These are phyloP conservation scores for Lithospermum erythrorhizon DNA, from an alignment of 257 asterid species.

Conservation along the genomic window DNA sequence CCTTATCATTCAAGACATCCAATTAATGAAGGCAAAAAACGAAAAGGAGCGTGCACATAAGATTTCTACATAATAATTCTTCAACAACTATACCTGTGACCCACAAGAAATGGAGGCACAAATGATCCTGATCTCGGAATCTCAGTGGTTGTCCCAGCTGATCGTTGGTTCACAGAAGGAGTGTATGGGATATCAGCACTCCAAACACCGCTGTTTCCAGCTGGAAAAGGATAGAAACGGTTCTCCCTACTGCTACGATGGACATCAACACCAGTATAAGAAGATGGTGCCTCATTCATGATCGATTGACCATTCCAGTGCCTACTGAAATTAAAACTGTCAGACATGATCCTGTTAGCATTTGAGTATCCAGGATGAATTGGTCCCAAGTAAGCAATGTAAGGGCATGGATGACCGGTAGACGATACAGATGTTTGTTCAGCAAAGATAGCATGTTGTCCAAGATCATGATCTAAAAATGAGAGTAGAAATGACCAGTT, in stretches of 20 bases:
- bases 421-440: slow-evolving; percentile 67
- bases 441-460: slow-evolving; percentile 55
- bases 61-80: background rate
- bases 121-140: slow-evolving; percentile 57
- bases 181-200: slow-evolving; percentile 47
- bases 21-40: slow-evolving; percentile 1
- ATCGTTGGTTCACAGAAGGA: slow-evolving; percentile 49
- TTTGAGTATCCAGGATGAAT: slow-evolving; percentile 63
- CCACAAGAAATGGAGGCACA: slow-evolving; percentile 56
- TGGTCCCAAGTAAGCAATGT: slow-evolving; percentile 74
- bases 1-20: background rate
- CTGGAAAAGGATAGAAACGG: slow-evolving; percentile 44
- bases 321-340: slow-evolving; percentile 51
- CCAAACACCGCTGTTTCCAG: slow-evolving; percentile 42
- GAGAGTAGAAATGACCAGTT: slow-evolving; percentile 7
- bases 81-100: slow-evolving; percentile 45
- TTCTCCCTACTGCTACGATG: slow-evolving; percentile 59
- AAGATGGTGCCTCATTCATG: slow-evolving; percentile 47
- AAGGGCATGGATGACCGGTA: slow-evolving; percentile 71
- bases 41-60: background rate
- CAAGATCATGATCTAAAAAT: slow-evolving; percentile 60
- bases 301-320: slow-evolving; percentile 65
- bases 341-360: slow-evolving; percentile 49
- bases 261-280: slow-evolving; percentile 55
- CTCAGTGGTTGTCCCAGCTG: slow-evolving; percentile 50